Conservation (phyloP, 2,329 filamentous ascomycete genomes). For the Verticillium albo-atrum region DNA sequence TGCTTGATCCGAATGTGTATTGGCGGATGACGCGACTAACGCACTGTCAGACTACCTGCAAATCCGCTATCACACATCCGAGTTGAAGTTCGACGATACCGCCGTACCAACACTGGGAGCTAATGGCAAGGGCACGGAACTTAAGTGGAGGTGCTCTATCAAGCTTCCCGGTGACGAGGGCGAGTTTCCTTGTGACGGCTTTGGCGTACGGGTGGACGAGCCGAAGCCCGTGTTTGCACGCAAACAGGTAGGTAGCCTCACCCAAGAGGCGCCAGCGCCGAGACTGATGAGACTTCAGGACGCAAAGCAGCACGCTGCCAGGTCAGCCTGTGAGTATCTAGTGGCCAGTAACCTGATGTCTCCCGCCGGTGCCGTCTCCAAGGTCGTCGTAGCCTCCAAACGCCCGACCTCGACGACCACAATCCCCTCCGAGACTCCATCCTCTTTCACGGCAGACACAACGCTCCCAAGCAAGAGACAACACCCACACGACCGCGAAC, state of each 20-base stretch:
- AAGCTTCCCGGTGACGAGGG: slow-evolving; percentile 17
- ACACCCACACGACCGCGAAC: not conserved
- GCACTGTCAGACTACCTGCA: slow-evolving; percentile 8
- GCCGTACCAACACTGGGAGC: slow-evolving; percentile 1
- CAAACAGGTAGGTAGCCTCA: slow-evolving; percentile 37
- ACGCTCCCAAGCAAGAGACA: not conserved
- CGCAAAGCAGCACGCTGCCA: slow-evolving; percentile 50
- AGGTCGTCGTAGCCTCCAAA: slow-evolving; percentile 10
- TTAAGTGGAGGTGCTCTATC: slow-evolving; percentile 20
- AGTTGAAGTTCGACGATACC: slow-evolving; percentile 17
- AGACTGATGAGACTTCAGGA: slow-evolving; percentile 20
- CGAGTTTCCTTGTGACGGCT: slow-evolving; percentile 17
- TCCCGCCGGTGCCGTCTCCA: slow-evolving; percentile 12
- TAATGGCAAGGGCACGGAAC: not conserved
- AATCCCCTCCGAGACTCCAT: not conserved
- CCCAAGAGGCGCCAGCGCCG: not conserved
- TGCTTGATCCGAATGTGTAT: not conserved
- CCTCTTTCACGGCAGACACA: not conserved
- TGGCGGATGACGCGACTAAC: not conserved
- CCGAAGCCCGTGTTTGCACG: slow-evolving; percentile 31
- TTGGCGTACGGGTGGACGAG: slow-evolving; percentile 21
- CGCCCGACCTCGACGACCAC: not conserved
- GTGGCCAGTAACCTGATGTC: slow-evolving; percentile 21
- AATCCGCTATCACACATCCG: slow-evolving; percentile 9
- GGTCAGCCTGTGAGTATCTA: slow-evolving; percentile 40